Evolutionary conservation across 768 basidiomycete genomes (phyloP), one percentile per base, ranked within the genome.

Genomic region (Panaeolus cyanescens): DNA sequence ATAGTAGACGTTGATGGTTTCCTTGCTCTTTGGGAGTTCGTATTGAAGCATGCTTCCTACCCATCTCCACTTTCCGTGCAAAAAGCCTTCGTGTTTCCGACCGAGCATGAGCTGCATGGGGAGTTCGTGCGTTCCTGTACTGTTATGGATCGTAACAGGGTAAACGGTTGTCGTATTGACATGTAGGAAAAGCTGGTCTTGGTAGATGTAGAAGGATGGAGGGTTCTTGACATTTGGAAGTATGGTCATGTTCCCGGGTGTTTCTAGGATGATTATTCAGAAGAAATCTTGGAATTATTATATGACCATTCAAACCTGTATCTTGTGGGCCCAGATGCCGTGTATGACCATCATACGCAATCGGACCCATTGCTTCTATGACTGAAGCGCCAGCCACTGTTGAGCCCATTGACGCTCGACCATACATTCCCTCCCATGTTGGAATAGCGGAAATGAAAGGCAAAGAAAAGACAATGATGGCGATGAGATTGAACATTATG

Each of bases 81-180:
- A 65, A n/a, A 83, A 69, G 28, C 80, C 78, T 28, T 70, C 71
- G 22, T 59, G 68, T 63, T 79, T 77, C 34, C 67, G 72, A 20
- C 77, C 80, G 22, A 82, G 65, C 7, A 78, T 70, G 34, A 89
- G 68, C 67, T 85, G 85, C 56, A 86, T 72, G 8, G 84, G 83
- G 54, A 79, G 73, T 1, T 76, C 72, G 15, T 79, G 70, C 9
- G 73, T 70, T 31, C 68, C 64, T 5, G 85, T 86, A 7, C 78
- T 74, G 63, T 88, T 88, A 36, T 81, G 68, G 34, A 85, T 76
- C 63, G 83, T 84, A 42, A 88, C 82, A 55, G 80, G 79, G 59
- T 80, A 77, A 56, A 88, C 83, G 15, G 81, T 76, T 0, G 84
- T 79, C 56, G 83, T 83, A 69, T 89, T 88, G 58, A 78, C 76